A percentile compares a stretch with the other conserved stretches of the same genome.
phyloP scores from a whole-genome alignment of 2,329 filamentous ascomycete species.

The Cordyceps cateniannulata region DNA sequence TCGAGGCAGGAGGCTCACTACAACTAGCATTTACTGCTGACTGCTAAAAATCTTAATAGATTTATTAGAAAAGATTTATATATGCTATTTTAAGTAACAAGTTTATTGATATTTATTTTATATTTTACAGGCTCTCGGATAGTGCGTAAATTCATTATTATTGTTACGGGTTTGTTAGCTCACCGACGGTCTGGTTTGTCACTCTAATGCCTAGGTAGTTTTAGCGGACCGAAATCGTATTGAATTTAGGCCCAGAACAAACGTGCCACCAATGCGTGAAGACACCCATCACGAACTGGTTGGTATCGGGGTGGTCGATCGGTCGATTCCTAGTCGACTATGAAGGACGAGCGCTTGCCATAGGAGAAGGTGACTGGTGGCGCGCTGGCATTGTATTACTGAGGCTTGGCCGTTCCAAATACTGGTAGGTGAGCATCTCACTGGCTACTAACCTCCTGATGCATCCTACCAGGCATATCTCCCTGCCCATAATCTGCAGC shows the following conservation, averaged over 20 bases:
- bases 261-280: not conserved
- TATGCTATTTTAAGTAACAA: no score
- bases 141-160: no score
- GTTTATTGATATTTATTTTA: no score
- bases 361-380: not conserved
- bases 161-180: no score
- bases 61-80: no score
- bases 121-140: no score
- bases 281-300: not conserved
- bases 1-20: no score
- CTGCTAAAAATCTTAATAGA: no score
- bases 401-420: not conserved
- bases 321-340: not conserved
- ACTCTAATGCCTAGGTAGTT: no score
- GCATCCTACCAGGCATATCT: not conserved
- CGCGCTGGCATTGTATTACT: not conserved
- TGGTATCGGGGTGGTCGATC: not conserved
- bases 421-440: not conserved
- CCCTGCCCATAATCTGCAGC: not conserved
- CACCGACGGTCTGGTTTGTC: no score
- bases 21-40: no score
- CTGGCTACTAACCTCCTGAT: not conserved
- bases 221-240: not conserved
- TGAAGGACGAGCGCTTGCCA: not conserved
- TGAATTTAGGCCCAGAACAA: not conserved